These are phyloP conservation scores for Scytalidium lignicola DNA, from an alignment of 2,329 filamentous ascomycete genomes.

Conservation along the genomic window DNA sequence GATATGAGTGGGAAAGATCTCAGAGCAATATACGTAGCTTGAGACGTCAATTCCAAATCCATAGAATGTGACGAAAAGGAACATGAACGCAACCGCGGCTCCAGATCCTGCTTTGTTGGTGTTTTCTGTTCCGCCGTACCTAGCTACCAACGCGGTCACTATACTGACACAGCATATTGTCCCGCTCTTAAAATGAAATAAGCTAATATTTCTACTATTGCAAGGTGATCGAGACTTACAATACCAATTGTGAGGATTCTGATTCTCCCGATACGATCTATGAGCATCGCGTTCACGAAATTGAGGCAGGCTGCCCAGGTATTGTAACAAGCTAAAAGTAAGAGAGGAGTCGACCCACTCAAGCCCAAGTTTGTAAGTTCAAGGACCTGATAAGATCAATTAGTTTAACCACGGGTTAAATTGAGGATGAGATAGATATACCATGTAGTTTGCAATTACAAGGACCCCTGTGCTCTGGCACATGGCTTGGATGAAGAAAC, in stretches of 20 bases:
- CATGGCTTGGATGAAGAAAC: neutral
- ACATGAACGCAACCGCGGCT: neutral
- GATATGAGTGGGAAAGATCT: conserved; percentile 29
- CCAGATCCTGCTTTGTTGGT: neutral
- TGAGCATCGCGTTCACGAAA: conserved; percentile 5
- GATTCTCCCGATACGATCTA: conserved; percentile 11
- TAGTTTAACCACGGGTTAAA: too few species aligned
- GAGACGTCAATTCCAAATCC: conserved; percentile 23
- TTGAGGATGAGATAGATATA: too few species aligned
- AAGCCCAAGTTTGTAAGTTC: conserved; percentile 1
- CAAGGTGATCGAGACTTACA: neutral
- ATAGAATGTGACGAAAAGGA: conserved; percentile 13
- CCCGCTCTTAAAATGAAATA: neutral
- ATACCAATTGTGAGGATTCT: conserved; percentile 6
- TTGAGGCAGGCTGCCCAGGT: conserved; percentile 6
- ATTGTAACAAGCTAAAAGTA: conserved; percentile 8
- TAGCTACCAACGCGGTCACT: conserved; percentile 5
- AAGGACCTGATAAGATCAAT: conserved; percentile 6
- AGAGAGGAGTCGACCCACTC: conserved; percentile 1
- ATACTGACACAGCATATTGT: neutral
- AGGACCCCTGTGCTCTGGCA: neutral
- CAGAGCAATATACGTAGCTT: conserved; percentile 25
- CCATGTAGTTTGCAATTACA: conserved; percentile 1
- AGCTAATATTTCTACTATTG: too few species aligned
- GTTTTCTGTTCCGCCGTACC: conserved; percentile 4